Percentiles rank a stretch among this genome's conserved stretches.
phyloP scores from a whole-genome alignment of 441 rosid genomes.

The Codiaeum variegatum region DNA sequence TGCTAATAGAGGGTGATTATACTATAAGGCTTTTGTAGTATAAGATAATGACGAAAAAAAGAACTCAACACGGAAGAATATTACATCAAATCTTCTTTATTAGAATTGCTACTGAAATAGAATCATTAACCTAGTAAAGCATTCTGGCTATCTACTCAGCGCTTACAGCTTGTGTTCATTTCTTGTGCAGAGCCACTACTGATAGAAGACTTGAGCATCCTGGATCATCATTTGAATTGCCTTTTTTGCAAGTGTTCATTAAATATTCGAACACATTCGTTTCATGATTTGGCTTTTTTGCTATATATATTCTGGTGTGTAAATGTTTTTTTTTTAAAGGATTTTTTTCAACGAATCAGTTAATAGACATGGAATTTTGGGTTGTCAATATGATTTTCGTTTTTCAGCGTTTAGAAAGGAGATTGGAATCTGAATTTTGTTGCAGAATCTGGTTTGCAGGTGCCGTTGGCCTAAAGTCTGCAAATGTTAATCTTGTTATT shows the following conservation, averaged over 20 bases:
- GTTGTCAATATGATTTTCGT: neutral
- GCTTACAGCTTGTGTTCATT: neutral
- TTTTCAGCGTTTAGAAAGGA: too few relatives aligned
- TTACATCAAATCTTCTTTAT: neutral
- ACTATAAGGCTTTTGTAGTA: neutral
- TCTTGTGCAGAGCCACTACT: neutral
- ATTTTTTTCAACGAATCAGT: too few relatives aligned
- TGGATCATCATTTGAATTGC: neutral
- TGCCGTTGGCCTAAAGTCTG: too few relatives aligned
- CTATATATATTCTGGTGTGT: neutral
- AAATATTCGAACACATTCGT: neutral
- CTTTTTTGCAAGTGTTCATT: neutral
- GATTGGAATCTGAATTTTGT: too few relatives aligned
- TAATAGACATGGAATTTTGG: neutral
- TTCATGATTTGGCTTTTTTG: neutral
- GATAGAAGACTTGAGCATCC: neutral
- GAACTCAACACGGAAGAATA: neutral
- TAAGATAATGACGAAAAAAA: neutral
- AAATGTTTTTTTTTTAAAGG: too few relatives aligned
- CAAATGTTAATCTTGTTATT: too few relatives aligned
- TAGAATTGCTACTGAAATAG: neutral
- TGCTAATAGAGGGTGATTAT: constrained; percentile 7
- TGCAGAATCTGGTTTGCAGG: too few relatives aligned
- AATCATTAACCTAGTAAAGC: neutral
- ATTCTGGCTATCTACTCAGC: neutral